These are phyloP conservation scores for Edaphochlamys debaryana DNA, from an alignment of 139 green algal genomes.

Conservation along the genomic window DNA sequence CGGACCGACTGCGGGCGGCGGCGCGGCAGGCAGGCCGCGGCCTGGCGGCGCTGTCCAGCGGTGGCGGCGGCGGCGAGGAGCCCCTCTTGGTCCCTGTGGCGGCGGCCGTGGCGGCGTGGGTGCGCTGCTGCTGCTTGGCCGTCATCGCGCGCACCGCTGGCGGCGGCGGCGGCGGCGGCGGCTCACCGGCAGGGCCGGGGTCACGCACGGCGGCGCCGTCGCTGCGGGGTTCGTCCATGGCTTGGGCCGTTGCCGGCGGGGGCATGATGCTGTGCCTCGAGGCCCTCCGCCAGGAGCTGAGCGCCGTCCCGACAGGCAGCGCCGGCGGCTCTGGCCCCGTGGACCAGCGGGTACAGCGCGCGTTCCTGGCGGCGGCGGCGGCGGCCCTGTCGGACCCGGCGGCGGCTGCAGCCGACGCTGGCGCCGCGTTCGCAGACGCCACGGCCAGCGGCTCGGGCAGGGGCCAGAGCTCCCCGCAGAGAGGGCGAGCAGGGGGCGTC, in stretches of 20 bases:
- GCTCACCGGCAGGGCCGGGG: background rate
- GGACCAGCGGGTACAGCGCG: conserved; percentile 23
- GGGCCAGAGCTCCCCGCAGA: background rate
- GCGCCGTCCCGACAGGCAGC: background rate
- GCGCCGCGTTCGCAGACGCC: background rate
- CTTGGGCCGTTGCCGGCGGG: conserved; percentile 8
- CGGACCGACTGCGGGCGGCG: conserved; percentile 2
- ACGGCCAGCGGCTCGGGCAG: background rate
- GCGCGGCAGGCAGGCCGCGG: background rate
- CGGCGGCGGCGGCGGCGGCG: background rate
- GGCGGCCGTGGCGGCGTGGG: background rate
- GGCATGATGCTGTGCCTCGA: conserved; percentile 19
- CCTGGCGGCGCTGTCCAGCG: background rate
- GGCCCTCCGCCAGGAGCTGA: background rate
- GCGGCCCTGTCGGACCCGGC: conserved; percentile 8
- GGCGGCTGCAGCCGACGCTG: conserved; percentile 2
- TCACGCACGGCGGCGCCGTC: background rate
- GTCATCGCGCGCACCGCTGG: too few relatives aligned
- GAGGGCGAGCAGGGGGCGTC: background rate
- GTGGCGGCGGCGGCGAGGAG: background rate
- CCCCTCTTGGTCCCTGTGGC: background rate
- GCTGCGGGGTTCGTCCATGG: background rate
- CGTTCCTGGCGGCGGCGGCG: conserved; percentile 7
- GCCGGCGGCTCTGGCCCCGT: background rate
- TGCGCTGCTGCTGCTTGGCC: conserved; percentile 18